Evolutionary conservation across 2,329 filamentous ascomycete genomes (phyloP).

Genomic region (Rutstroemia sp.): DNA sequence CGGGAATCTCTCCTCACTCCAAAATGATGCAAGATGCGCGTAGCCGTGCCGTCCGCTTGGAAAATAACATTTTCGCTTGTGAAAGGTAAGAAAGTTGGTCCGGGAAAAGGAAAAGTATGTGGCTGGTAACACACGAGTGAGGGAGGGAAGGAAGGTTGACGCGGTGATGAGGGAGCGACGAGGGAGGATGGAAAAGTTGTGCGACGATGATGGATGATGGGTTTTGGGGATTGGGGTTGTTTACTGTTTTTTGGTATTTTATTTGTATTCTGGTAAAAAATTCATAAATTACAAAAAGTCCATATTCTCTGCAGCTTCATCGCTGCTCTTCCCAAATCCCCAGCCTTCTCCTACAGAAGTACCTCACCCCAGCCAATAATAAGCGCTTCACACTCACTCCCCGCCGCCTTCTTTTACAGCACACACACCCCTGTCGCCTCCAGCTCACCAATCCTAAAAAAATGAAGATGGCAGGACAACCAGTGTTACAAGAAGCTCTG

Average conservation of each 20-base stretch:
- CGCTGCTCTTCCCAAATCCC: background rate
- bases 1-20: background rate
- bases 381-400: background rate
- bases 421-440: background rate
- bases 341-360: background rate
- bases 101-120: background rate
- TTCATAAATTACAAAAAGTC: background rate
- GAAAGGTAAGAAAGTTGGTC: background rate
- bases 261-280: too few relatives aligned
- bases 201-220: background rate
- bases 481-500: slow-evolving; percentile 6
- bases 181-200: background rate
- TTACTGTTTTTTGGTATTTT: too few relatives aligned
- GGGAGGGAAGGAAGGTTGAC: background rate
- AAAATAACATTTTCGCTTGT: too few relatives aligned
- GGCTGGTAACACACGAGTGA: background rate
- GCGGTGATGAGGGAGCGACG: background rate
- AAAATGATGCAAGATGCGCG: too few relatives aligned
- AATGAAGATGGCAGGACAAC: slow-evolving; percentile 17
- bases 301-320: too few relatives aligned
- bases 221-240: too few relatives aligned
- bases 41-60: too few relatives aligned
- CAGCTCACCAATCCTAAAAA: background rate
- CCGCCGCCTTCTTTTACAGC: slow-evolving; percentile 1
- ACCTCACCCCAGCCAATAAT: background rate